Evolutionary conservation across 148 eudicot species (phyloP).

Genomic region (Cornus florida): DNA sequence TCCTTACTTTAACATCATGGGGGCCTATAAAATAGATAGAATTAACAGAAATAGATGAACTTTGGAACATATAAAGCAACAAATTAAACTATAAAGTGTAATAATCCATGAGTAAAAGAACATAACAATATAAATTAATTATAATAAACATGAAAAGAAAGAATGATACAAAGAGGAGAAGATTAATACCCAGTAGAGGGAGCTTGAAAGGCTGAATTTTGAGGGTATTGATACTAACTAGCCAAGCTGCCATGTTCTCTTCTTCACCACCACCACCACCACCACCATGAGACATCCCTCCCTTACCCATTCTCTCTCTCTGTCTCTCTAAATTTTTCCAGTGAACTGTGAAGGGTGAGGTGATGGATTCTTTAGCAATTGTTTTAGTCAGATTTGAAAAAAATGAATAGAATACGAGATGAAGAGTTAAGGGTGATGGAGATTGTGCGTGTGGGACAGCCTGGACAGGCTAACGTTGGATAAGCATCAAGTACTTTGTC

Average conservation of each 20-base stretch:
- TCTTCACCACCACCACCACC: constrained; percentile 34
- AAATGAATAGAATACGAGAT: too few species aligned
- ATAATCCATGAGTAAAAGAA: too few species aligned
- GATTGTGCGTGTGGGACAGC: not conserved
- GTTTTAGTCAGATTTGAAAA: too few species aligned
- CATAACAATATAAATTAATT: not conserved
- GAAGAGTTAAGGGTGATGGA: not conserved
- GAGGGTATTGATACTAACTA: constrained; percentile 68
- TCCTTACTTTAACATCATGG: constrained; percentile 81
- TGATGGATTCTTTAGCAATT: not conserved
- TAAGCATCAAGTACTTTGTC: too few species aligned
- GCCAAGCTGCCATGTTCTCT: constrained; percentile 99
- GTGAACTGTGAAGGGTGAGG: too few species aligned
- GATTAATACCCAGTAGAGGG: constrained; percentile 71
- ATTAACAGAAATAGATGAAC: not conserved
- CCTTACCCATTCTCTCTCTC: constrained; percentile 51
- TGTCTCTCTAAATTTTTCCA: not conserved
- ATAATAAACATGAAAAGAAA: not conserved
- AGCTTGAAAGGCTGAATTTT: constrained; percentile 86
- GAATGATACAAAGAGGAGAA: not conserved
- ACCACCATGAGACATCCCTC: constrained; percentile 52
- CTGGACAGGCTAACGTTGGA: not conserved
- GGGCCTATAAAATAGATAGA: constrained; percentile 45
- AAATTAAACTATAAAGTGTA: not conserved
- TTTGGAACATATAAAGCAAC: not conserved